These are phyloP conservation scores for Phylloporus scabripes DNA, from an alignment of 768 basidiomycete species.

Conservation along the genomic window DNA sequence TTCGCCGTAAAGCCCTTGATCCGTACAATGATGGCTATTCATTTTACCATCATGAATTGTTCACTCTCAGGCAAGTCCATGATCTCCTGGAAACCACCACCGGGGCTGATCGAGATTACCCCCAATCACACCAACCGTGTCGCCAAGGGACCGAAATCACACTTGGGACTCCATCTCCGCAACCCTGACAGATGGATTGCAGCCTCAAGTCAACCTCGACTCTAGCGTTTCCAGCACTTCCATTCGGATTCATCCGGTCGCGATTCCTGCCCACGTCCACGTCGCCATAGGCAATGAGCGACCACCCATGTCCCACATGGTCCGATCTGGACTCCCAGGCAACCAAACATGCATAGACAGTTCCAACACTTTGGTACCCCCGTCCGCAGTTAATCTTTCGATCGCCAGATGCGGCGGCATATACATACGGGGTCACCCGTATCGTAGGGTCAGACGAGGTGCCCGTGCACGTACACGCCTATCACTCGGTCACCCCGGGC, in stretches of 20 bases:
- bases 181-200: too few species aligned
- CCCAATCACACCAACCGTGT: not conserved
- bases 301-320: not conserved
- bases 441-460: not conserved
- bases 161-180: too few species aligned
- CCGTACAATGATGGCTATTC: not conserved
- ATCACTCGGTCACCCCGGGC: not conserved
- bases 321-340: not conserved
- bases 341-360: not conserved
- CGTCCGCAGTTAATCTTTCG: not conserved
- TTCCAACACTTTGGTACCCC: not conserved
- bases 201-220: too few species aligned
- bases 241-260: too few species aligned
- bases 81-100: not conserved
- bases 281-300: not conserved
- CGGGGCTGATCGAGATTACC: not conserved
- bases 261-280: too few species aligned
- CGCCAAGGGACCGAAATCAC: not conserved
- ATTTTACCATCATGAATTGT: not conserved
- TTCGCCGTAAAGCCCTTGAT: not conserved
- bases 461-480: not conserved
- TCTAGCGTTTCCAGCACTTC: too few species aligned
- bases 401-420: not conserved
- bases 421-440: not conserved
- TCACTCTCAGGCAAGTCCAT: too few species aligned